These are phyloP conservation scores for Bruguiera hainesii DNA, from an alignment of 441 rosid genomes.

Conservation along the genomic window DNA sequence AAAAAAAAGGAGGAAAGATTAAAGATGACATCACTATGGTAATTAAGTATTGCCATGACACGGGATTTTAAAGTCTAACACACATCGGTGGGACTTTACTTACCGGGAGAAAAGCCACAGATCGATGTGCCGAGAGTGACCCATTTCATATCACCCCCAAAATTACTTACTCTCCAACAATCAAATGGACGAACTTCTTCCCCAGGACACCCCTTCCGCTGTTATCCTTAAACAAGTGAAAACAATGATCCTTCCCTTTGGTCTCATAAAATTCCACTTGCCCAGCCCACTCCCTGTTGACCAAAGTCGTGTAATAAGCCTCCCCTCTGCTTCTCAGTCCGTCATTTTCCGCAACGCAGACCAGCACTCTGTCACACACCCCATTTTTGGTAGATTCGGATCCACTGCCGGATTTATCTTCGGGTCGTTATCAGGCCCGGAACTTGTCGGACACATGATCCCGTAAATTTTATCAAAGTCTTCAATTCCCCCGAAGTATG, in stretches of 20 bases:
- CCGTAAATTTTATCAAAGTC: conserved; percentile 31
- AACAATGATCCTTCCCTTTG: conserved; percentile 39
- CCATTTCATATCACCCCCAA: too few species aligned
- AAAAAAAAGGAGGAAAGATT: too few species aligned
- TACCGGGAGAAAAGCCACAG: not conserved
- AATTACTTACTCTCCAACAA: not conserved
- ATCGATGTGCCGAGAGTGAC: not conserved
- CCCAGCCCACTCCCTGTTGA: conserved; percentile 31
- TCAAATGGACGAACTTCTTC: conserved; percentile 35
- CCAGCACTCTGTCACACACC: conserved; percentile 25
- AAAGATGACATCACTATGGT: too few species aligned
- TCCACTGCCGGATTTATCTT: conserved; percentile 37
- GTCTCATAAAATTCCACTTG: conserved; percentile 29
- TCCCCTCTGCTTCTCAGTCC: conserved; percentile 33
- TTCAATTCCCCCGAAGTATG: conserved; percentile 37
- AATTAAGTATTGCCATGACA: too few species aligned
- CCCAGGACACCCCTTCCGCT: conserved; percentile 20
- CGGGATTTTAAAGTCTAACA: too few species aligned
- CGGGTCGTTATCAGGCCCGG: conserved; percentile 37
- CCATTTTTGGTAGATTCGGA: conserved; percentile 28
- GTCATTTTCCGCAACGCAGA: conserved; percentile 49
- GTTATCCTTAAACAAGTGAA: conserved; percentile 19
- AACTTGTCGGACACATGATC: conserved; percentile 33
- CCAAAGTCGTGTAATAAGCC: conserved; percentile 26
- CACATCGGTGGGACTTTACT: too few species aligned